Evolutionary conservation across 1,284 basidiomycete species (phyloP), one percentile per base, ranked within the genome.

Genomic region (Fistulina hepatica): DNA sequence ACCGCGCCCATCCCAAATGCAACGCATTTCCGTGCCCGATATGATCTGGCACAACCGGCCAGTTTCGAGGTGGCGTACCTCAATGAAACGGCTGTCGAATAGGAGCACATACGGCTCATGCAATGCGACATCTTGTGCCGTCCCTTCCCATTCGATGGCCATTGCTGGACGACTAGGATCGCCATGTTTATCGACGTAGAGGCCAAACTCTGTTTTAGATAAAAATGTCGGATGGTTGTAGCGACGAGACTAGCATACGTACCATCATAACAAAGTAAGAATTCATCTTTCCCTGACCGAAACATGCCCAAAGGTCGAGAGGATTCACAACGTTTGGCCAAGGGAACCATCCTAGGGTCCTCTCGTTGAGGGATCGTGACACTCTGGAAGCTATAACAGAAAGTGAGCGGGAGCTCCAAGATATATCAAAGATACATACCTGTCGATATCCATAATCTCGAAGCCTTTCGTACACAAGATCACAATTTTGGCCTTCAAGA

Each of bases 131-230:
- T 76, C 78, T 51, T 90, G 84, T 2, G 86, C 86, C 2, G 76
- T 82, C 9, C 91, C 91, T 60, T 97, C 93, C 91, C 93, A 97
- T 56, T 97, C 92, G 50, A 97, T 88, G 4, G 81, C 77, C 21
- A 71, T 70, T 41, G 76, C 65, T 19, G 67, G 56, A 31, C 86
- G 78, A 48, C 77, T 83, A 2, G 85, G 88, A 39, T 84, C 79
- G 26, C 92, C 91, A 45, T 92, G 85, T 34, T 74, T 69, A 50
- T 88, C 78, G 26, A 90, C 85, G 51, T 86, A 93, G 42, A 94
- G 70, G 8, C 92, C 93, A 48, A 97, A 94, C 56, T 90, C 89
- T 92, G 48, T 0, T 34, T 16, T 39, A 24, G 24, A 36, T 31
- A 33, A 16, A 42, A 15, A 39, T 34, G 45, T 21, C 47, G 23